Conservation (phyloP, 352 stramenopile species). For the Aphanomyces invadans region DNA sequence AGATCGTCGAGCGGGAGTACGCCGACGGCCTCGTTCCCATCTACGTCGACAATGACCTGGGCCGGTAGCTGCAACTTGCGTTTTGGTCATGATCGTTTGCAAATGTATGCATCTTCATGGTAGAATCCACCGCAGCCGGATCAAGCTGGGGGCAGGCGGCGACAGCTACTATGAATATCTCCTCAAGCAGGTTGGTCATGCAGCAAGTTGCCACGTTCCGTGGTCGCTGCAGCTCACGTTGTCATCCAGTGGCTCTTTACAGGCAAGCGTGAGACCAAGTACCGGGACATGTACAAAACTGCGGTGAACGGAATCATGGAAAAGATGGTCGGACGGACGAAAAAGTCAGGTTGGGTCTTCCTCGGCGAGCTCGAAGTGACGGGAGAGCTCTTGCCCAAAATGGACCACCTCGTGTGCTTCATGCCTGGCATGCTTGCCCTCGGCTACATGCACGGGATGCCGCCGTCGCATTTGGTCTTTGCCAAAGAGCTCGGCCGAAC, state of each 20-base stretch:
- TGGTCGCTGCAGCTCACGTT: not conserved
- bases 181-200: conserved; percentile 53
- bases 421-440: conserved; percentile 82
- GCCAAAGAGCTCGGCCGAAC: conserved; percentile 72
- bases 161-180: conserved; percentile 85
- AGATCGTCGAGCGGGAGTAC: conserved; percentile 46
- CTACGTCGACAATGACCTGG: conserved; percentile 37
- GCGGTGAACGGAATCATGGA: conserved; percentile 55
- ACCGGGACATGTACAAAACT: conserved; percentile 52
- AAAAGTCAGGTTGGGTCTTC: conserved; percentile 52
- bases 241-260: conserved; percentile 51
- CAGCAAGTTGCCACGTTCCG: too few species aligned
- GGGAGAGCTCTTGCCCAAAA: conserved; percentile 49
- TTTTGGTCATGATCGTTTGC: too few species aligned
- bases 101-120: not conserved
- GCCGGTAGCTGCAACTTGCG: conserved; percentile 34
- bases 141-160: conserved; percentile 63
- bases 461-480: conserved; percentile 50
- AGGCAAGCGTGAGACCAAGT: conserved; percentile 65
- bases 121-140: conserved; percentile 25
- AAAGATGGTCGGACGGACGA: conserved; percentile 45
- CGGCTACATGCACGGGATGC: conserved; percentile 63
- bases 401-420: conserved; percentile 90
- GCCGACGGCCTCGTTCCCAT: conserved; percentile 31
- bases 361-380: conserved; percentile 54